A percentile compares a stretch with the other conserved stretches of the same genome.
Evolutionary conservation across 345 rosid species (phyloP).

Genomic region (Eucalyptus paniculata): DNA sequence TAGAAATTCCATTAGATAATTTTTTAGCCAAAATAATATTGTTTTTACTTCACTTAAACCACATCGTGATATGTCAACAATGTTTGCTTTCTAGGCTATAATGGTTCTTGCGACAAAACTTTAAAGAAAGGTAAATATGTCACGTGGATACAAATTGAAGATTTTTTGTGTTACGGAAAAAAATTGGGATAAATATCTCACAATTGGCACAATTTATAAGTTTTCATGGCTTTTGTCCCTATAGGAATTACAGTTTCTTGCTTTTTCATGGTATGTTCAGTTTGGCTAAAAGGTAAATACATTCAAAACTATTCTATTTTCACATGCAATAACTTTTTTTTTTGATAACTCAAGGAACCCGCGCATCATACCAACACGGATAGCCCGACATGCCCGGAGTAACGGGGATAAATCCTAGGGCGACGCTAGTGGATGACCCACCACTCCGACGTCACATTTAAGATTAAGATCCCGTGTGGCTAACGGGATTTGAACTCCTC

Average conservation of each 20-base stretch:
- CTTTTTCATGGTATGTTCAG: not conserved
- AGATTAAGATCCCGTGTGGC: no score
- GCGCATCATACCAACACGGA: accelerated
- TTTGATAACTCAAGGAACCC: accelerated
- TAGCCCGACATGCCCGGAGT: accelerated
- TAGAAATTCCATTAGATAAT: no score
- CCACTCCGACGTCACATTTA: accelerated
- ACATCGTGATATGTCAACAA: not conserved
- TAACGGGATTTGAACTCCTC: accelerated
- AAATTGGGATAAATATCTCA: no score
- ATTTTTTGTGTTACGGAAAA: no score
- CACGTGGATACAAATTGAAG: accelerated
- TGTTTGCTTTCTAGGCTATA: not conserved
- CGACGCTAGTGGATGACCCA: no score
- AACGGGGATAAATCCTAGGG: no score
- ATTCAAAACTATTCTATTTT: not conserved
- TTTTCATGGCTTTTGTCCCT: not conserved
- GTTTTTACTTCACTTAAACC: not conserved
- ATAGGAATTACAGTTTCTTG: not conserved
- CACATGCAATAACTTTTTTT: not conserved
- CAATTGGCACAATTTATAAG: accelerated
- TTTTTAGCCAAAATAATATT: no score
- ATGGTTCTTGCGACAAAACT: not conserved
- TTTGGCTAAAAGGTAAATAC: not conserved
- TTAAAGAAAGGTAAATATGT: no score